A percentile compares a stretch with the other conserved stretches of the same genome.
These are phyloP conservation scores for Daldinia sp. DNA, from an alignment of 2,329 filamentous ascomycete species.

Conservation along the genomic window DNA sequence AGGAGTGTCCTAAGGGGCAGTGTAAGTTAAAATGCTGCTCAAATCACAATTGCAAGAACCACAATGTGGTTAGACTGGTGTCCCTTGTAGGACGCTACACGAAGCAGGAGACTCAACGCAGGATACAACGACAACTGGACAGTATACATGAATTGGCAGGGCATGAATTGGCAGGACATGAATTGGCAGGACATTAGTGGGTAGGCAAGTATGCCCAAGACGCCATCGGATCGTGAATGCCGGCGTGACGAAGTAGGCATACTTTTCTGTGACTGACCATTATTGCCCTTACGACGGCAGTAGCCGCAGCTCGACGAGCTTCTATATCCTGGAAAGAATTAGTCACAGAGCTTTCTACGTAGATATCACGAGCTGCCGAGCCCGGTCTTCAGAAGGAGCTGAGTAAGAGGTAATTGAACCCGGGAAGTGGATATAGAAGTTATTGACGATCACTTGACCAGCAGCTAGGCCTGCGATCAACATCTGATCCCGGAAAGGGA, in stretches of 20 bases:
- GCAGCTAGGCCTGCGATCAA: constrained; percentile 15
- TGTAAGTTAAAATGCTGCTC: constrained; percentile 42
- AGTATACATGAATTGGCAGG: constrained; percentile 25
- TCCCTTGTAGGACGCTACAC: constrained; percentile 31
- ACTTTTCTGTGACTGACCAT: constrained; percentile 59
- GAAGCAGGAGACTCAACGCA: constrained; percentile 23
- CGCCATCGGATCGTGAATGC: constrained; percentile 18
- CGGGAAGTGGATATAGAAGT: constrained; percentile 1
- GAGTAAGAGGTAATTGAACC: constrained; percentile 27
- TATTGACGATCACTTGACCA: constrained; percentile 33
- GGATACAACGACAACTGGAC: constrained; percentile 25
- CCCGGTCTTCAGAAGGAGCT: constrained; percentile 9
- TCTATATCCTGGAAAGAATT: constrained; percentile 55
- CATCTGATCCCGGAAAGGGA: constrained; percentile 16
- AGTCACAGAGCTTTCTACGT: constrained; percentile 26
- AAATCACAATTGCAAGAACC: constrained; percentile 35
- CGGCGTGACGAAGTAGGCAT: constrained; percentile 43
- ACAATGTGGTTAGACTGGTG: constrained; percentile 32
- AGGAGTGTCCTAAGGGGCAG: constrained; percentile 68
- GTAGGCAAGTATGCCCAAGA: constrained; percentile 11
- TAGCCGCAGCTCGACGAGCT: constrained; percentile 63
- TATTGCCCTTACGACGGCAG: constrained; percentile 56
- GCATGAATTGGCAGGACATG: constrained; percentile 18
- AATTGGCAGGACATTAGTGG: constrained; percentile 20
- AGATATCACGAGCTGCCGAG: constrained; percentile 3